Evolutionary conservation across 2,329 filamentous ascomycete species (phyloP), one percentile per base, ranked within the genome.

Genomic region (Ophiostoma ulmi): DNA sequence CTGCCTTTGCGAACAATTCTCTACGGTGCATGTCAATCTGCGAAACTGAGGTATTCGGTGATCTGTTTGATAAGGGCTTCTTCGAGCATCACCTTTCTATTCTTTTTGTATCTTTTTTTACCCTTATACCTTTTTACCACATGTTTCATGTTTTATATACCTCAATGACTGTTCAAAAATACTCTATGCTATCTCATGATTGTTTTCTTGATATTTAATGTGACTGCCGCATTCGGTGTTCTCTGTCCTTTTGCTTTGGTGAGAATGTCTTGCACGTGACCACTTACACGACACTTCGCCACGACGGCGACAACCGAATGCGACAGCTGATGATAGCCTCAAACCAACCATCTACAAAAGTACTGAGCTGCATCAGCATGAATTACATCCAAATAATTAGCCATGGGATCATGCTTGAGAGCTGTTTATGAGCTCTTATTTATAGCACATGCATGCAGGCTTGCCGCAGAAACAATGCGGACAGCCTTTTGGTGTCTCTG

Each of bases 261-360:
- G 11, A 13, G 13, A 35, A 63, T 63, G 58, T 63, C 58, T 63
- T 36, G 61, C 61, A 65, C 61, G 61, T 65, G 61, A 65, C 36
- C 35, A 39, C 61, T 65, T 65, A 65, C 61, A 65, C 61, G 31
- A 1, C 10, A 14, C 52, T 13, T n/a, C 7, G 17, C n/a, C 17
- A 48, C 17, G 44, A 20, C 6, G 44, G 5, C 38, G 38, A 39
- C 38, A 6, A 20, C 44, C 17, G 8, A 48, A 48, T 7, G 17
- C 17, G 38, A 39, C 38, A 1, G 10, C 38, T 39, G 38, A 10
- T 39, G 38, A 39, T 10, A 13, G 10, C 10, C 38, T 39, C 8
- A 11, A 31, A 31, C 31, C 31, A 31, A 31, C 31, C 31, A 31
- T 3, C 31, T 3, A n/a, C 44, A 48, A 48, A 48, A 48, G 44